Percentiles rank a stretch among this genome's conserved stretches.
Conservation (phyloP, 257 asterid genomes). For the Pogostemon cablin region DNA sequence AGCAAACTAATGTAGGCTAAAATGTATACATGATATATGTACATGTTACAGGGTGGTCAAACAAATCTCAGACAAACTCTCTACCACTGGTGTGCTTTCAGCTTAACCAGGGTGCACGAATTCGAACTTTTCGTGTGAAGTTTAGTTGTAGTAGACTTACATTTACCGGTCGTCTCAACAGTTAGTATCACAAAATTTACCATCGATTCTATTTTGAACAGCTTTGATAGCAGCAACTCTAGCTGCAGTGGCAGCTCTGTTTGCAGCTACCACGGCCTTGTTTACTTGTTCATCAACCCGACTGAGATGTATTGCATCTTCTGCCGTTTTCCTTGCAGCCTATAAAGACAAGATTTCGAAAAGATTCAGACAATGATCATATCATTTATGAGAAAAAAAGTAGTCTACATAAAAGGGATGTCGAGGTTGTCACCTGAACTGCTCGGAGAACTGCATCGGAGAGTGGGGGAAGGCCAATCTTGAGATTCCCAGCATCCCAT, state of each 20-base stretch:
- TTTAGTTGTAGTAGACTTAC: conserved; percentile 34
- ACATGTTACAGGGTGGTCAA: conserved; percentile 50
- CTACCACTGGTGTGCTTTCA: conserved; percentile 42
- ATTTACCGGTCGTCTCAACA: conserved; percentile 37
- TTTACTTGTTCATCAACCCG: conserved; percentile 73
- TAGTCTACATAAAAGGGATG: not conserved
- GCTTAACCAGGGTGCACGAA: conserved; percentile 38
- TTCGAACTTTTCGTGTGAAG: conserved; percentile 14
- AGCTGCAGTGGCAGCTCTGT: conserved; percentile 85
- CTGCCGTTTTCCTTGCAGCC: conserved; percentile 86
- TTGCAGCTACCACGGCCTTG: conserved; percentile 78
- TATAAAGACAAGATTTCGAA: conserved; percentile 30
- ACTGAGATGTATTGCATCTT: conserved; percentile 51
- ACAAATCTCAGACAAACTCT: conserved; percentile 34
- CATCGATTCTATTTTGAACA: conserved; percentile 80
- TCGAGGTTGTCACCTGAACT: conserved; percentile 56
- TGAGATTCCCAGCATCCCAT: conserved; percentile 72
- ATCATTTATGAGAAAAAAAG: not conserved
- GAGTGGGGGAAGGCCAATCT: conserved; percentile 35
- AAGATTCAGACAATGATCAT: not conserved
- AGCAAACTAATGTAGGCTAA: conserved; percentile 30
- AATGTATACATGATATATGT: conserved; percentile 49
- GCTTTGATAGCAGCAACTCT: conserved; percentile 97
- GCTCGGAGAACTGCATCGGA: conserved; percentile 57
- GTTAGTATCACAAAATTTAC: conserved; percentile 69